phyloP scores from a whole-genome alignment of 2,329 filamentous ascomycete species.

The Cadophora malorum region DNA sequence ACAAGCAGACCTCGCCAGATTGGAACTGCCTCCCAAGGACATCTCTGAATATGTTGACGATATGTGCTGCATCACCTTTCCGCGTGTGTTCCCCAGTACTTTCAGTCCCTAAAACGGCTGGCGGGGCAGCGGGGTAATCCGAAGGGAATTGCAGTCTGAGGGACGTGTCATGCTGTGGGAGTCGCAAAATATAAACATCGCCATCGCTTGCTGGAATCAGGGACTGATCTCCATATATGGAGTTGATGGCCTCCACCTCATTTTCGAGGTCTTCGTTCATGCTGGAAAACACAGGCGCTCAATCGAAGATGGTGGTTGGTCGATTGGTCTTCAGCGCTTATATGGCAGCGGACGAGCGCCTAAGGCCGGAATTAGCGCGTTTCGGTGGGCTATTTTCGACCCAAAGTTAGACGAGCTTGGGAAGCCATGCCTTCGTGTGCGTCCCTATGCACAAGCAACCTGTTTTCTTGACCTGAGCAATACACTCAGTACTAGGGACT shows the following conservation, averaged over 20 bases:
- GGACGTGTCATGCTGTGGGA: conserved; percentile 64
- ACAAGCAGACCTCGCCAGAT: conserved; percentile 82
- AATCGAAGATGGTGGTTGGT: no score
- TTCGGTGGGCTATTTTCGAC: no score
- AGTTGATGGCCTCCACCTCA: conserved; percentile 82
- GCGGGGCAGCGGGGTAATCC: conserved; percentile 77
- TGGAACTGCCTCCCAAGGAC: conserved; percentile 72
- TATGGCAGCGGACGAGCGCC: no score
- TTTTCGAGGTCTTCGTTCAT: conserved; percentile 61
- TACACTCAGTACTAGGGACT: no score
- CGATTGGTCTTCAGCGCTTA: no score
- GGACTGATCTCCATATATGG: conserved; percentile 78
- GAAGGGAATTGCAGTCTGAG: conserved; percentile 72
- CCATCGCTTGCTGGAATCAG: conserved; percentile 53
- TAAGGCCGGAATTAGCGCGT: no score
- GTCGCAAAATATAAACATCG: conserved; percentile 66
- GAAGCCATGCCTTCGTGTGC: no score
- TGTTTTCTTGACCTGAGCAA: no score
- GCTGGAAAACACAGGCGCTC: no score
- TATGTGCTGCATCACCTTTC: conserved; percentile 73
- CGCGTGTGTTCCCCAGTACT: conserved; percentile 72
- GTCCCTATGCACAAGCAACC: no score
- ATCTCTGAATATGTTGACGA: conserved; percentile 72
- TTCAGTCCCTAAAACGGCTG: conserved; percentile 77
- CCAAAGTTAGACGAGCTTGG: no score